Evolutionary conservation across 2,329 filamentous ascomycete genomes (phyloP), one percentile per base, ranked within the genome.

Genomic region (Epichloe coenophiala): DNA sequence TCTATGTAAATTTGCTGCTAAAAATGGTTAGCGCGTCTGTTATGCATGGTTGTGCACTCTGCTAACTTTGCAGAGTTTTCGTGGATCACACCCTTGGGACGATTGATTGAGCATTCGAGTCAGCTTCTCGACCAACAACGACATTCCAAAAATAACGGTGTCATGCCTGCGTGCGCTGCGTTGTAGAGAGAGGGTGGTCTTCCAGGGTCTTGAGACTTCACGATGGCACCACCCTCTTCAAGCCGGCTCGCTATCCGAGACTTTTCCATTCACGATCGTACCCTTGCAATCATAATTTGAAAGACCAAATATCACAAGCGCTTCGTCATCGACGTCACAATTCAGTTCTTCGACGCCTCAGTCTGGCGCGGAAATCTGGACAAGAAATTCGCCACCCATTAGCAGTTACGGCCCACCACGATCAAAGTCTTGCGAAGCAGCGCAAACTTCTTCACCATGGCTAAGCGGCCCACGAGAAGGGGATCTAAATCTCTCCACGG

Each of bases 141-240:
- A 21, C 56, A 63, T 55, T 23, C 12, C 17, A 44, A 17, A 15
- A 2, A 7, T 5, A 55, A 35, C 17, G 15, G 37, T 21, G 21
- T 27, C 31, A 59, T 63, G 58, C 52, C 67, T 55, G 63, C 66
- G 65, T 63, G 62, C 67, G 68, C 68, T 73, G 69, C 68, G 54
- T 72, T 72, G 57, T 78, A 76, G 71, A 75, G 73, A 73, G 74
- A 77, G 73, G 74, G 66, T 63, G 62, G 68, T 63, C 33, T 37
- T 43, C 55, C 56, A 57, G 49, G 67, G 63, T 48, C 51, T 47
- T 51, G 66, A 65, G 63, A 62, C 60, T 67, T 71, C 68, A 68
- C 69, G 64, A 79, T 78, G 77, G 75, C 69, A 74, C 72, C 74
- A 75, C 73, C 73, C 72, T 76, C 73, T 63, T 64, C 65, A 68